These are phyloP conservation scores for Colletotrichum orbiculare DNA, from an alignment of 2,329 filamentous ascomycete genomes.

Conservation along the genomic window DNA sequence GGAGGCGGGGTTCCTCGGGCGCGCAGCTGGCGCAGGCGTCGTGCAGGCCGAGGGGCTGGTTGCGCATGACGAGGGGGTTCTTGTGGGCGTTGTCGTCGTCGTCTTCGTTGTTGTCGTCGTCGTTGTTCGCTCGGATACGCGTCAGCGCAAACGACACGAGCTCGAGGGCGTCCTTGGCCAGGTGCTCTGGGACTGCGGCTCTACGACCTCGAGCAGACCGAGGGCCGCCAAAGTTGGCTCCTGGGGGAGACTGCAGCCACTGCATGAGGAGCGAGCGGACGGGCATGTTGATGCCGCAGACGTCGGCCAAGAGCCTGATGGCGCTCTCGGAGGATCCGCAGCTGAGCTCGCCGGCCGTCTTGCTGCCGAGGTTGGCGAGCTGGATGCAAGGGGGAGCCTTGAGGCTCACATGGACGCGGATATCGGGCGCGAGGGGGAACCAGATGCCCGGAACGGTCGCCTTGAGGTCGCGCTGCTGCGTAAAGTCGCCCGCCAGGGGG, in stretches of 20 bases:
- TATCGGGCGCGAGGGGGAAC: background rate
- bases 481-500: background rate
- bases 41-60: background rate
- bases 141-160: background rate
- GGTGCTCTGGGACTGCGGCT: constrained; percentile 7
- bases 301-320: background rate
- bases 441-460: constrained; percentile 18
- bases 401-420: background rate
- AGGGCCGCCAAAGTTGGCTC: too few species aligned
- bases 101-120: too few species aligned
- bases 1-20: background rate
- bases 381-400: too few species aligned
- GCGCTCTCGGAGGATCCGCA: background rate
- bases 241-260: background rate
- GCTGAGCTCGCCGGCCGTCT: too few species aligned
- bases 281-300: constrained; percentile 10
- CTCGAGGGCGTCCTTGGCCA: constrained; percentile 25
- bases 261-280: constrained; percentile 16
- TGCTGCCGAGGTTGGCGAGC: too few species aligned
- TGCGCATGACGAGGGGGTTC: background rate
- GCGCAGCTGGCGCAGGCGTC: constrained; percentile 6
- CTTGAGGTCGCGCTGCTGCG: background rate
- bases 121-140: too few species aligned
- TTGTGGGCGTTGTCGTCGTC: too few species aligned
- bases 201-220: background rate